Conservation (phyloP, 192 early-diverging fungal species). For the Pilobolus umbonatus region DNA sequence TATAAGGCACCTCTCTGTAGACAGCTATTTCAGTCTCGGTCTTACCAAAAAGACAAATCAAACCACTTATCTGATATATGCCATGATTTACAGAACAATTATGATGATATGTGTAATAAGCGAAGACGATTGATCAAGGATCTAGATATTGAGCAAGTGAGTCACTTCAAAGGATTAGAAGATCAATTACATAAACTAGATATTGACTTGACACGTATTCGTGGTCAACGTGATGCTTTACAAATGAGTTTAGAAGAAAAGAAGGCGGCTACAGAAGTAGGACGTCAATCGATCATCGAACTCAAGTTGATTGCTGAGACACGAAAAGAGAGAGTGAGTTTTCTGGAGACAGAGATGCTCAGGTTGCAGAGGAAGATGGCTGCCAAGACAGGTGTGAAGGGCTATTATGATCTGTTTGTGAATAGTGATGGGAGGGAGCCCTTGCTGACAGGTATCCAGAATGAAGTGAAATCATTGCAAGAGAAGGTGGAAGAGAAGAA, state of each 20-base stretch:
- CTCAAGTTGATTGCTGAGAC: slow-evolving; percentile 13
- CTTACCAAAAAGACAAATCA: slow-evolving; percentile 14
- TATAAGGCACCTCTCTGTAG: slow-evolving; percentile 18
- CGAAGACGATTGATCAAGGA: slow-evolving; percentile 11
- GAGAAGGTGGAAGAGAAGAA: slow-evolving; percentile 1
- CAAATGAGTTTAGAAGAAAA: slow-evolving; percentile 21
- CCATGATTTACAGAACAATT: slow-evolving; percentile 9
- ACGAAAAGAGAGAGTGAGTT: slow-evolving; percentile 5
- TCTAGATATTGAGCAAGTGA: slow-evolving; percentile 1
- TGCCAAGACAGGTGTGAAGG: slow-evolving; percentile 12
- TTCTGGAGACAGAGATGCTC: slow-evolving; percentile 3
- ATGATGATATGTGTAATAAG: slow-evolving; percentile 6
- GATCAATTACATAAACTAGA: slow-evolving; percentile 18
- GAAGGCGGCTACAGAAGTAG: slow-evolving; percentile 17
- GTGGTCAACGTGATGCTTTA: slow-evolving; percentile 26
- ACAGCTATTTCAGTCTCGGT: slow-evolving; percentile 7
- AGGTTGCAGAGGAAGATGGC: slow-evolving; percentile 11
- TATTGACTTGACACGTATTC: slow-evolving; percentile 15
- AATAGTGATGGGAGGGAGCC: neutral
- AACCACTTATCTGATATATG: slow-evolving; percentile 4
- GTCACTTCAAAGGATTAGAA: neutral
- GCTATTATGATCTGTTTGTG: slow-evolving; percentile 3
- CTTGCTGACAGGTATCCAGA: neutral
- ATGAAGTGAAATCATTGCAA: slow-evolving; percentile 1
- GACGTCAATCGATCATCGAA: slow-evolving; percentile 11